A percentile compares a stretch with the other conserved stretches of the same genome.
These are phyloP conservation scores for Populus deltoides DNA, from an alignment of 345 rosid genomes.

Conservation along the genomic window DNA sequence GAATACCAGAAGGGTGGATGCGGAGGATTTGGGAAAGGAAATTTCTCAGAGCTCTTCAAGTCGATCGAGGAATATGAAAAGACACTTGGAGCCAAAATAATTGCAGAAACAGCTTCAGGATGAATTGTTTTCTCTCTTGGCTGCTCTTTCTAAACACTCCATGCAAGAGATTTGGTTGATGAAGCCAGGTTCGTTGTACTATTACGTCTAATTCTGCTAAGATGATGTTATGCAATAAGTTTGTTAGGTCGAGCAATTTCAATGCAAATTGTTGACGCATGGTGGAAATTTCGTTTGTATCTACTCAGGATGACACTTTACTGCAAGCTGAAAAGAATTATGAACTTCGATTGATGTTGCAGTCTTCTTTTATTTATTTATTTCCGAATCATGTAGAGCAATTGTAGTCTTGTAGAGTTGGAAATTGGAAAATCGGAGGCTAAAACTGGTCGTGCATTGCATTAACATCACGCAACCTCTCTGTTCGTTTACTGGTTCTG, in stretches of 20 bases:
- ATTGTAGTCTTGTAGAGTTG: neutral
- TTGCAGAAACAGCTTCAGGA: slow-evolving; percentile 20
- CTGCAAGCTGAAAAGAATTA: neutral
- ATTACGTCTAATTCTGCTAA: too few relatives aligned
- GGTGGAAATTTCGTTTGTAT: neutral
- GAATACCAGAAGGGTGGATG: slow-evolving; percentile 85
- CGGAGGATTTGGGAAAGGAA: slow-evolving; percentile 95
- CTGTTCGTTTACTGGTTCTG: neutral
- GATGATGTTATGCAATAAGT: neutral
- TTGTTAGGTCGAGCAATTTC: neutral
- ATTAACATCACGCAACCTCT: neutral
- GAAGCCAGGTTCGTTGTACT: too few relatives aligned
- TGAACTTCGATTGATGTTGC: neutral
- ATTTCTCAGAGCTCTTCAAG: slow-evolving; percentile 89
- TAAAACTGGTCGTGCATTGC: neutral
- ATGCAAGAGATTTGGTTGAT: too few relatives aligned
- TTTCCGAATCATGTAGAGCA: neutral
- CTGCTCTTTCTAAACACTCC: neutral
- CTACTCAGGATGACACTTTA: neutral
- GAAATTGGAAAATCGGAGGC: neutral
- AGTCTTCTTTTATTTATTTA: neutral
- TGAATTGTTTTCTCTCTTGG: slow-evolving; percentile 10
- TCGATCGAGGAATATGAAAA: slow-evolving; percentile 93
- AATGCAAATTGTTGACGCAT: neutral
- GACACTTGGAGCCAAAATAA: slow-evolving; percentile 63